Evolutionary conservation across 2,329 filamentous ascomycete species (phyloP).

Genomic region (Pseudogymnoascus sp.): DNA sequence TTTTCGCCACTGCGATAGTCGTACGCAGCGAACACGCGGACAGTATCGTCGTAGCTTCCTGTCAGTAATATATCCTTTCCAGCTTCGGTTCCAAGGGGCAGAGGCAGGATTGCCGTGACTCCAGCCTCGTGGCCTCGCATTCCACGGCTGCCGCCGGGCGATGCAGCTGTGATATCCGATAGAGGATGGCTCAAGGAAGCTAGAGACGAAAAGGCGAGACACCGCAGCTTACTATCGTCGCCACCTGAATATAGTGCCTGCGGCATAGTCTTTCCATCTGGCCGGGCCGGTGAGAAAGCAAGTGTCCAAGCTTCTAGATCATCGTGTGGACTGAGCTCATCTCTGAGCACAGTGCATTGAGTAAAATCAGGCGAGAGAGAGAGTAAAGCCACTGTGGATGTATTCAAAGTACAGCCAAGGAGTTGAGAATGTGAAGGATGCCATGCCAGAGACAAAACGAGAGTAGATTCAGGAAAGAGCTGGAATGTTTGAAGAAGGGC

Average conservation of each 20-base stretch:
- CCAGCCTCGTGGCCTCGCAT: slow-evolving; percentile 65
- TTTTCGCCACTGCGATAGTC: slow-evolving; percentile 30
- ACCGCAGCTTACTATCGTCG: slow-evolving; percentile 46
- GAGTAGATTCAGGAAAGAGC: slow-evolving; percentile 45
- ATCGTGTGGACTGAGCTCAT: slow-evolving; percentile 15
- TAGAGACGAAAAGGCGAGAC: not conserved
- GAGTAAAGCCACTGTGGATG: slow-evolving; percentile 53
- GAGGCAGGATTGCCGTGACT: slow-evolving; percentile 75
- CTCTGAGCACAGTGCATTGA: slow-evolving; percentile 12
- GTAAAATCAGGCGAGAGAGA: slow-evolving; percentile 12
- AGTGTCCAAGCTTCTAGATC: slow-evolving; percentile 66
- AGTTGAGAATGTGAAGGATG: slow-evolving; percentile 46
- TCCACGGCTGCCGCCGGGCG: not conserved
- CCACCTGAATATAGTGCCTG: slow-evolving; percentile 53
- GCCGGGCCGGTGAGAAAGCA: slow-evolving; percentile 41
- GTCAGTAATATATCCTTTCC: slow-evolving; percentile 59
- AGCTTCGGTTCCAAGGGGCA: slow-evolving; percentile 37
- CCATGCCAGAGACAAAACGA: slow-evolving; percentile 70
- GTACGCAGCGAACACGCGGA: slow-evolving; percentile 57
- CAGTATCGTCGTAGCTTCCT: slow-evolving; percentile 82
- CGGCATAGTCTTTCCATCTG: not conserved
- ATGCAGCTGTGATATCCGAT: slow-evolving; percentile 6
- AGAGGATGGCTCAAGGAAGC: not conserved
- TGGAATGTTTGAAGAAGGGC: slow-evolving; percentile 34
- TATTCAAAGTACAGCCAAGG: slow-evolving; percentile 64